Conservation (phyloP, 2,329 filamentous ascomycete genomes). For the Lecanicillium sp. region DNA sequence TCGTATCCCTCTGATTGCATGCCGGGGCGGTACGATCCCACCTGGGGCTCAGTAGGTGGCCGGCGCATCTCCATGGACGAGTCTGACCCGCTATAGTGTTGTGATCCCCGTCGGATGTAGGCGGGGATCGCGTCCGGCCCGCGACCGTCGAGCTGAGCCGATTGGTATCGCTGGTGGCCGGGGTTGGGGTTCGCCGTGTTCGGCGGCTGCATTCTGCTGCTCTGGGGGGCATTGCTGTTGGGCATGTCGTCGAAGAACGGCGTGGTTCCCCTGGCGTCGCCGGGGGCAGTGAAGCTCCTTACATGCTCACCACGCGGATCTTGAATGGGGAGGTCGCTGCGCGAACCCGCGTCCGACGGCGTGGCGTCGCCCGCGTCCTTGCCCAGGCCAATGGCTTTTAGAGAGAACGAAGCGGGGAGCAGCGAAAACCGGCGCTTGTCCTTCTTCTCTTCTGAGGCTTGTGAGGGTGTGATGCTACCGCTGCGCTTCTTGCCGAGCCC, state of each 20-base stretch:
- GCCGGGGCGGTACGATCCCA: conserved; percentile 39
- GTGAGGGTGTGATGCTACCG: conserved; percentile 56
- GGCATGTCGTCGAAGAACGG: conserved; percentile 33
- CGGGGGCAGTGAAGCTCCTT: conserved; percentile 30
- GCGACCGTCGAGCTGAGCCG: conserved; percentile 33
- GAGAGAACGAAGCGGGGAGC: conserved; percentile 56
- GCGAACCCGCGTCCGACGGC: conserved; percentile 43
- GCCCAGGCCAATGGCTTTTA: conserved; percentile 57
- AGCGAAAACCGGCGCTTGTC: conserved; percentile 65
- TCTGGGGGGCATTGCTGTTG: neutral
- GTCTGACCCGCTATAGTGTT: conserved; percentile 47
- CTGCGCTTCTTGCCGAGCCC: conserved; percentile 65
- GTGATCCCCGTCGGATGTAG: conserved; percentile 39
- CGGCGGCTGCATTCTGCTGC: neutral
- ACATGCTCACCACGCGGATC: conserved; percentile 29
- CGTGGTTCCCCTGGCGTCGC: conserved; percentile 30
- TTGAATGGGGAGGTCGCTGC: conserved; percentile 48
- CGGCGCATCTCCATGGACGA: conserved; percentile 46
- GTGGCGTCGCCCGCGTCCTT: conserved; percentile 45
- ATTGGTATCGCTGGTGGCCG: conserved; percentile 35
- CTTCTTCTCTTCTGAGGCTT: conserved; percentile 50
- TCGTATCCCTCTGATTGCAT: conserved; percentile 39
- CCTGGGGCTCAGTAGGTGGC: conserved; percentile 32
- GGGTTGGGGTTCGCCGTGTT: conserved; percentile 27
- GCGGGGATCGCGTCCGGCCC: conserved; percentile 39